Evolutionary conservation across 1,139 yeast species (phyloP).

Genomic region (Lodderomyces elongisporus): DNA sequence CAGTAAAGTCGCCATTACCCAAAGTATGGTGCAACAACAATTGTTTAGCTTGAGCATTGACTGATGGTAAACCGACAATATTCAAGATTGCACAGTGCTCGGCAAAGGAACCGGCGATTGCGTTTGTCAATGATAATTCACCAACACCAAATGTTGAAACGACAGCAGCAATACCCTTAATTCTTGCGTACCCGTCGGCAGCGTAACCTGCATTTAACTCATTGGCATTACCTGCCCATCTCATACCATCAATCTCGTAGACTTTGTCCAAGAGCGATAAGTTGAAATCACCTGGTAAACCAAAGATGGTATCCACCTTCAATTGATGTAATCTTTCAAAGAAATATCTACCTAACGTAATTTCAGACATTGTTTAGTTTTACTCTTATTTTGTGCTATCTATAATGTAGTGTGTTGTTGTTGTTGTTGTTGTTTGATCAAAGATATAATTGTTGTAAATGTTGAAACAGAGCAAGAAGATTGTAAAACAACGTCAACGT

Average conservation of each 20-base stretch:
- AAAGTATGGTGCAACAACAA: constrained; percentile 41
- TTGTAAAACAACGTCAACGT: too few species aligned
- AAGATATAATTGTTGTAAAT: too few species aligned
- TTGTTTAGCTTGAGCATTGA: constrained; percentile 36
- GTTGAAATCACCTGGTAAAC: constrained; percentile 43
- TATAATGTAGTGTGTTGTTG: not conserved
- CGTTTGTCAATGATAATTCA: constrained; percentile 38
- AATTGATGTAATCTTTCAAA: constrained; percentile 42
- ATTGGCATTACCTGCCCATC: constrained; percentile 44
- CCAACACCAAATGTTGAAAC: constrained; percentile 44
- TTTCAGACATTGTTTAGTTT: constrained; percentile 35
- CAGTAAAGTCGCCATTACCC: constrained; percentile 46
- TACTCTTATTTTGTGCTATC: too few species aligned
- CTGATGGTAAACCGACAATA: constrained; percentile 40
- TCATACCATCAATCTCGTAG: constrained; percentile 33
- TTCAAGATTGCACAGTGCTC: constrained; percentile 40
- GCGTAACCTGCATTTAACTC: constrained; percentile 44
- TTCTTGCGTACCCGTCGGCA: constrained; percentile 39
- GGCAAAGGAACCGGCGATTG: constrained; percentile 40
- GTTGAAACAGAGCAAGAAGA: too few species aligned
- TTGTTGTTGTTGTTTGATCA: constrained; percentile 1
- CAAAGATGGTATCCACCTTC: constrained; percentile 38
- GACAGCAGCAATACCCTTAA: constrained; percentile 34
- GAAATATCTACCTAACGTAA: constrained; percentile 40
- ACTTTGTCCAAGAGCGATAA: constrained; percentile 34